A percentile compares a stretch with the other conserved stretches of the same genome.
Conservation (phyloP, 257 asterid genomes). For the Cynanchum wilfordii region DNA sequence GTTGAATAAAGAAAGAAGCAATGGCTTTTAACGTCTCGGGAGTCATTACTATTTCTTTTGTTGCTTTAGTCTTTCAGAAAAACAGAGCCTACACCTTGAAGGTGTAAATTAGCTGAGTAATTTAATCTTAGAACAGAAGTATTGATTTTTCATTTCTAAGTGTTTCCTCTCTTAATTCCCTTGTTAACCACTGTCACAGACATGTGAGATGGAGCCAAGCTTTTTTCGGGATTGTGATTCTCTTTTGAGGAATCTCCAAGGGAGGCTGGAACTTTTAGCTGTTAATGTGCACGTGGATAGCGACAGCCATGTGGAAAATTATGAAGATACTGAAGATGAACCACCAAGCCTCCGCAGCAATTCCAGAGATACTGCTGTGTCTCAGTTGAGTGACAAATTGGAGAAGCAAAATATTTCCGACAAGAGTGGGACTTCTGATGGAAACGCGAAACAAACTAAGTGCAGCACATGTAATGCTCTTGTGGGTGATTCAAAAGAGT, state of each 20-base stretch:
- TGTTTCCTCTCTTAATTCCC: neutral
- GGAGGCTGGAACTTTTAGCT: slow-evolving; percentile 80
- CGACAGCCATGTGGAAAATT: slow-evolving; percentile 56
- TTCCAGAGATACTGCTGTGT: slow-evolving; percentile 19
- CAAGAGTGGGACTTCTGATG: slow-evolving; percentile 41
- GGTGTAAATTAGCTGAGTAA: neutral
- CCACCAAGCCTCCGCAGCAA: slow-evolving; percentile 32
- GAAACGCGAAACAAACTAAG: slow-evolving; percentile 56
- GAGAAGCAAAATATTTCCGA: slow-evolving; percentile 50
- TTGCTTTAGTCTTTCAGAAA: neutral
- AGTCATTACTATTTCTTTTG: neutral
- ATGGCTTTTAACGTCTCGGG: neutral
- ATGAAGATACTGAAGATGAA: slow-evolving; percentile 73
- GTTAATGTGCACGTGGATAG: slow-evolving; percentile 75
- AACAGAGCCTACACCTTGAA: neutral
- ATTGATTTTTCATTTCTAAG: neutral
- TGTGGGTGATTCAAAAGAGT: slow-evolving; percentile 69
- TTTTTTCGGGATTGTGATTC: slow-evolving; percentile 76
- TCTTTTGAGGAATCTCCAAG: slow-evolving; percentile 64
- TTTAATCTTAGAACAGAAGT: neutral
- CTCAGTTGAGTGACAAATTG: slow-evolving; percentile 49
- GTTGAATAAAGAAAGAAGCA: neutral
- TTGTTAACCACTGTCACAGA: slow-evolving; percentile 25
- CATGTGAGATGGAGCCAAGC: slow-evolving; percentile 74
- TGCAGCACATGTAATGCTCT: slow-evolving; percentile 79